phyloP scores from a whole-genome alignment of 1,284 basidiomycete species.

The Tilletia setariae region DNA sequence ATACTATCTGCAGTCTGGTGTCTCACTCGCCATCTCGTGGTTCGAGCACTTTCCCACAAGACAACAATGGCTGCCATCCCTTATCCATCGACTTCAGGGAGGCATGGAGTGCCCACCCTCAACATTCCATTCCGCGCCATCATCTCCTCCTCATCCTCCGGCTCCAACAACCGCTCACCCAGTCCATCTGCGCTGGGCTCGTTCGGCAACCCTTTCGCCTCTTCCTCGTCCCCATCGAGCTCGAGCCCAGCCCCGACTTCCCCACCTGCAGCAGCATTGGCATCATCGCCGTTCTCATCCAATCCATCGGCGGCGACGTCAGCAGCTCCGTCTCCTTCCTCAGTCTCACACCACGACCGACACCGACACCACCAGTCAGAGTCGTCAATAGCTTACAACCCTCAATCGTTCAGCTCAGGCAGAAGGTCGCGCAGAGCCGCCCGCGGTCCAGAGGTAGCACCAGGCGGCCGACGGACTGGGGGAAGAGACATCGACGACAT shows the following conservation, averaged over 20 bases:
- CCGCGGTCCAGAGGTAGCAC: not conserved
- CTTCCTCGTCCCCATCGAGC: not conserved
- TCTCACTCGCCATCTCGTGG: not conserved
- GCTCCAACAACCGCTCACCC: not conserved
- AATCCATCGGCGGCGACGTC: not conserved
- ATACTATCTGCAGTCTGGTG: not conserved
- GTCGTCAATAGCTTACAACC: not conserved
- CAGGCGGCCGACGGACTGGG: conserved; percentile 1
- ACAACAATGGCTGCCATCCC: conserved; percentile 11
- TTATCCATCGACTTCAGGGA: not conserved
- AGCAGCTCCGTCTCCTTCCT: not conserved
- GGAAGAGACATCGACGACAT: conserved; percentile 11
- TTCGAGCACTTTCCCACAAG: not conserved
- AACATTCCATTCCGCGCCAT: conserved; percentile 14
- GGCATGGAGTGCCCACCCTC: not conserved
- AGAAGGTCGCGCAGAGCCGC: conserved; percentile 6
- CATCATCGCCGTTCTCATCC: not conserved
- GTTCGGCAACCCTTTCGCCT: not conserved
- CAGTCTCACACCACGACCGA: not conserved
- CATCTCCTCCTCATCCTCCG: conserved; percentile 8
- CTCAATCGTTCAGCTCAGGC: not conserved
- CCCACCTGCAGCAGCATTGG: not conserved
- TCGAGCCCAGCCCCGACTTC: not conserved
- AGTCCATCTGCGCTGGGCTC: not conserved
- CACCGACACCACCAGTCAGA: not conserved